Conservation (phyloP, 768 basidiomycete genomes). For the Rhodotorula kratochvilovae region DNA sequence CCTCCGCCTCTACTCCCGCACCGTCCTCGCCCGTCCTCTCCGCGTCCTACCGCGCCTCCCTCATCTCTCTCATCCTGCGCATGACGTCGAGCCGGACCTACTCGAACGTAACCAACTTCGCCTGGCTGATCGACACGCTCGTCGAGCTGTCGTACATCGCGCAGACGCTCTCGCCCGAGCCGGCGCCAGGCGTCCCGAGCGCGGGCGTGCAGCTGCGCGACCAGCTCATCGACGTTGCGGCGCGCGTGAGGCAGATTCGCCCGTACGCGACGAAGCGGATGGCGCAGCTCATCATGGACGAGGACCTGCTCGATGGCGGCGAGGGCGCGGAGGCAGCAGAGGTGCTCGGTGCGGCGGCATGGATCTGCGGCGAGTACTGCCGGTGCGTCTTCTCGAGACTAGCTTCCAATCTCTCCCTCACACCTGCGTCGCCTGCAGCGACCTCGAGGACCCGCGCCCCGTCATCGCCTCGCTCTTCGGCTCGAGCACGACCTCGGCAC, state of each 20-base stretch:
- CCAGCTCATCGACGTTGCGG: constrained; percentile 79
- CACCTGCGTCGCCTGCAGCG: constrained; percentile 51
- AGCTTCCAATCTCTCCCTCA: no score
- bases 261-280: constrained; percentile 77
- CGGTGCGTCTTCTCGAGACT: constrained; percentile 50
- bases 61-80: constrained; percentile 75
- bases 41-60: constrained; percentile 75
- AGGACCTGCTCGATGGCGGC: constrained; percentile 56
- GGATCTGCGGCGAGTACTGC: constrained; percentile 94
- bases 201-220: constrained; percentile 73
- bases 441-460: constrained; percentile 71
- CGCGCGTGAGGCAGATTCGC: constrained; percentile 70
- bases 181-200: constrained; percentile 52
- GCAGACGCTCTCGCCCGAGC: constrained; percentile 13
- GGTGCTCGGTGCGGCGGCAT: constrained; percentile 87
- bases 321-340: constrained; percentile 55
- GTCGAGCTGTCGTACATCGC: constrained; percentile 86
- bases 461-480: constrained; percentile 60
- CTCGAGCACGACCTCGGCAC: constrained; percentile 57
- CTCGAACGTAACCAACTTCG: constrained; percentile 82
- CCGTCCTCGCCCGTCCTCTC: constrained; percentile 55
- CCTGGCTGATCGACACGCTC: constrained; percentile 95
- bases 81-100: constrained; percentile 77
- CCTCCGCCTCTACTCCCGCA: constrained; percentile 20
- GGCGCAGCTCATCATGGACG: constrained; percentile 74